Base-by-base conservation (phyloP, 2,329 filamentous ascomycete species). In the Pseudocercospora crystallina region DNA sequence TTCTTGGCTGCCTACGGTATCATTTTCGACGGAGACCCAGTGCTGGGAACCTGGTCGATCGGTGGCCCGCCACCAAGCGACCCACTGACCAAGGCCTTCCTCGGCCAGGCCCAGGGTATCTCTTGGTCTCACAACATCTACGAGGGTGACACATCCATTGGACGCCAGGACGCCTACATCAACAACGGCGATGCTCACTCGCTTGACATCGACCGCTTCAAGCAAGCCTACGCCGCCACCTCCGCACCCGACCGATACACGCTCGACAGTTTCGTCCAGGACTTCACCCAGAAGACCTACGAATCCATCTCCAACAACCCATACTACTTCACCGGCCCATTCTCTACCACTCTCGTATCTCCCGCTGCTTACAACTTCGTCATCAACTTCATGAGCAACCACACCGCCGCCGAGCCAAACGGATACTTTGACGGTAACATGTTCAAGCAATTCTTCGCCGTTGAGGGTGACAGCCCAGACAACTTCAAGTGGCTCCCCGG, bases 121-220 rank as follows among this genome's bases (percentile, higher is more conserved):
- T 34, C 43, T 5, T 58, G 57, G 41, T 60, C 59, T 8, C 68
- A 70, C 57, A 68, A 68, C 54, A 64, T 64, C 37, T 70, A 69
- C 43, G 68, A 70, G 51, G 54, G 54, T 8, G 68, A 71, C 47
- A 59, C 45, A 15, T 58, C 56, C 8, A 66, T 67, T 10, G 62
- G 60, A 12, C 58, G 67, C 26, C 59, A 53, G 39, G 66, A 70
- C 34, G 46, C 66, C 5, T 68, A 65, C 40, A 41, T 53, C 13
- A 52, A 55, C 32, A 31, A 30, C 35, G 59, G 60, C 12, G 55
- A 60, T 39, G 57, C 45, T 2, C 45, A 48, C 45, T 54, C 49
- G 15, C 55, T 56, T 31, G 53, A 43, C 39, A 52, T 47, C 30
- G 45, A 17, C 12, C 51, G 52, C 8, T 62, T 61, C 49, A 49